Evolutionary conservation across 1,284 basidiomycete genomes (phyloP), one percentile per base, ranked within the genome.

Genomic region (Papiliotrema terrestris): DNA sequence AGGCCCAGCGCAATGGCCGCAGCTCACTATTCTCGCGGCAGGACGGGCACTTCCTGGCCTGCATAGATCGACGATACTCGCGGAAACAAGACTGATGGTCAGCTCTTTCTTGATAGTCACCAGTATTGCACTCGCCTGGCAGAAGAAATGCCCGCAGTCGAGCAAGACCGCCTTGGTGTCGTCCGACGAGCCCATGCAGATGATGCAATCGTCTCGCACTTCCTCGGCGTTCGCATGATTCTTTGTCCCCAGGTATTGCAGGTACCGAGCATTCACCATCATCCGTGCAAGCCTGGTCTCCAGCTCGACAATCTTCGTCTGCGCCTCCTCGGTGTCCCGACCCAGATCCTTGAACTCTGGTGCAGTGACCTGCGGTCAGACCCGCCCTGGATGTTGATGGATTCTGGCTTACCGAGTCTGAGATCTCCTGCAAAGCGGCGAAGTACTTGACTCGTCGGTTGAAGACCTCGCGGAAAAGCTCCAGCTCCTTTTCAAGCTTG

Each of bases 361-460:
- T 8, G 56, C 59, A 2, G 61, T 37, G 1, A 66, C 65, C 57
- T 67, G 45, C 2, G 14, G 15, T 15, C 3, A 17, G 43, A 36
- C 29, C 11, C 4, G 37, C 17, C n/a, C 29, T 25, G 15, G 39
- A 17, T 11, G 3, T 6, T 5, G 19, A 20, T 15, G 22, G 8
- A n/a, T n/a, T n/a, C n/a, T n/a, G n/a, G n/a, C n/a, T 41, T 23
- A 67, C 73, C 6, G 68, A 72, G 54, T 77, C 75, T 2, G 73
- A 75, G 13, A 77, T 71, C 49, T 68, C 72, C 54, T 77, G 75
- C 11, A 75, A 60, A 2, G 67, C 64, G 1, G 67, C 69, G 55
- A 73, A 77, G 59, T 74, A 75, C 8, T 52, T 51, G 9, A 75
- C 69, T 35, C 75, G 67, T 4, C 57, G 54, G 52, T 77, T 77